Base-by-base conservation (phyloP, 2,329 filamentous ascomycete genomes). In the Pseudonectria buxi region DNA sequence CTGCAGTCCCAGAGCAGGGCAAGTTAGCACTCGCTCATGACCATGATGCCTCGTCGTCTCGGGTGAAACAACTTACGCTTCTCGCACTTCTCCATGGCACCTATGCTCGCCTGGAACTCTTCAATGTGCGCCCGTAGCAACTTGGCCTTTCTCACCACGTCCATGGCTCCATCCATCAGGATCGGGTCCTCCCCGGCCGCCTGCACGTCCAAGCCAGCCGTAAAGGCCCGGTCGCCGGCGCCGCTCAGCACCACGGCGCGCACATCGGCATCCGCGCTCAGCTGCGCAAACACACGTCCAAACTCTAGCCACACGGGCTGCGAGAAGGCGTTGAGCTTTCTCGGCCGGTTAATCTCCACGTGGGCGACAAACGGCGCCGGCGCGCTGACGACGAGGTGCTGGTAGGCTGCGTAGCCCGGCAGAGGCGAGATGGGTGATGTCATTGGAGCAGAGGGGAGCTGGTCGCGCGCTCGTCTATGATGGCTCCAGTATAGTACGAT, bases 271-370 rank as follows among this genome's bases (percentile, higher is more conserved):
- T 89, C 83, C 41, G 65, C 57, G 28, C 85, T 89, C 42, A 95
- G 76, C 41, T 74, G 71, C 37, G 68, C 62, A 67, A 96, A 92
- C 47, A 94, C 70, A 10, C 61, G 54, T 36, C 79, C 76, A 44
- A 95, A 71, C 65, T 94, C 87, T 35, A 81, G 67, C 87, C 89
- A 95, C 79, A 95, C 90, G 35, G 76, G 67, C 58, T 86, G 79
- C 47, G 78, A 74, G 61, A 95, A 95, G 45, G 89, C 80, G 61
- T 96, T 96, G 59, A 95, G 68, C 67, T 94, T 95, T 47, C 77
- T 63, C 2, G 89, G 78, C 2, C 89, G 77, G 67, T 94, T 89
- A 64, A 94, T 94, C 64, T 95, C 83, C 40, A 96, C 83, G 58
- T 94, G 86, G n/a, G 81, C 85, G 32, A 95, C 81, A 65, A 79